Evolutionary conservation across 129 eudicot genomes (phyloP).

Genomic region (Arctium minus): DNA sequence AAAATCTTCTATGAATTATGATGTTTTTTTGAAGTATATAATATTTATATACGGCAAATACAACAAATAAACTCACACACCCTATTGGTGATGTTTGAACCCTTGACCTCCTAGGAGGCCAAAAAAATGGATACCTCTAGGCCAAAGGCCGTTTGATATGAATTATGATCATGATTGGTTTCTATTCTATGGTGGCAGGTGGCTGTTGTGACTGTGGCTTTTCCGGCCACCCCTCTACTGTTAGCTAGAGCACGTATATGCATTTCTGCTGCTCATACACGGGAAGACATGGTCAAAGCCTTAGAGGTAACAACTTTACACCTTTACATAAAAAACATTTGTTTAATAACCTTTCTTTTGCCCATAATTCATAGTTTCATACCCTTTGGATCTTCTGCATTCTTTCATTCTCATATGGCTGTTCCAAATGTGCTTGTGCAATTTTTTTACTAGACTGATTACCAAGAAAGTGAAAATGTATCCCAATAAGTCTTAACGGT

Average conservation of each 20-base stretch:
- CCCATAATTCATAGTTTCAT: background rate
- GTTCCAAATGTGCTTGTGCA: background rate
- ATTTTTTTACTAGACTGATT: background rate
- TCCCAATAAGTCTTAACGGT: no score
- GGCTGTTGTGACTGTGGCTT: conserved; percentile 89
- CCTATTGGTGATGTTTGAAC: no score
- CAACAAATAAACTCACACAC: background rate
- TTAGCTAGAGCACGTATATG: conserved; percentile 95
- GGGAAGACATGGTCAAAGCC: conserved; percentile 89
- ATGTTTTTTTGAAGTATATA: no score
- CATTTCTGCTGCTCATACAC: conserved; percentile 93
- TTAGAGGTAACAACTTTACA: conserved; percentile 52
- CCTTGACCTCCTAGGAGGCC: no score
- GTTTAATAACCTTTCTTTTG: background rate
- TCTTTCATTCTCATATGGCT: background rate
- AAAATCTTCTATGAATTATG: background rate
- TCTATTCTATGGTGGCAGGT: conserved; percentile 36
- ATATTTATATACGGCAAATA: no score
- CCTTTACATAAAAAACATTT: background rate
- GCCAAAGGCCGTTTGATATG: background rate
- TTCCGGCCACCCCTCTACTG: conserved; percentile 91
- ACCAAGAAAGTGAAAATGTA: background rate
- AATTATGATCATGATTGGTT: conserved; percentile 3
- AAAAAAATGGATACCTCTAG: no score
- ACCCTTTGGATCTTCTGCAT: background rate